Evolutionary conservation across 2,329 filamentous ascomycete genomes (phyloP).

Genomic region (Seiridium unicorne): DNA sequence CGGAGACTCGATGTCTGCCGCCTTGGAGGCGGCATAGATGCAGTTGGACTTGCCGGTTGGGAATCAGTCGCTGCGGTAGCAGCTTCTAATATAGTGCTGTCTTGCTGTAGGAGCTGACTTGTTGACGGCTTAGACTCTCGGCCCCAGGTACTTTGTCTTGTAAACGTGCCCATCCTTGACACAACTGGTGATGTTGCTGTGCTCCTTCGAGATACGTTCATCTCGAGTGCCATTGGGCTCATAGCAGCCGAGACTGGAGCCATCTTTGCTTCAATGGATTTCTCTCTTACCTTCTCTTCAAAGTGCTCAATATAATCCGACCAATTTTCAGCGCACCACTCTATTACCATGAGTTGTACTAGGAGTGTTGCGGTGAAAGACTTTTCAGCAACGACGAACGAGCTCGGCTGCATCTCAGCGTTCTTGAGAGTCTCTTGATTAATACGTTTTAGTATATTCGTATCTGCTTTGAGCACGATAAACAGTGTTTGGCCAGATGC

Average conservation of each 20-base stretch:
- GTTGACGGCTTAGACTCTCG: slow-evolving; percentile 4
- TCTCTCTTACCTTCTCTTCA: slow-evolving; percentile 8
- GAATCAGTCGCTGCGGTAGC: neutral
- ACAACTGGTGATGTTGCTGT: neutral
- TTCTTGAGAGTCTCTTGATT: slow-evolving; percentile 9
- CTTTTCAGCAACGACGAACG: neutral
- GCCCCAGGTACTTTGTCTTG: slow-evolving; percentile 2
- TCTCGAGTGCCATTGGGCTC: slow-evolving; percentile 7
- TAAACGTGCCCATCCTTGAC: neutral
- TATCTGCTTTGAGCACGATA: slow-evolving; percentile 19
- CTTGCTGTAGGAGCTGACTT: neutral
- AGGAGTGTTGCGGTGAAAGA: slow-evolving; percentile 15
- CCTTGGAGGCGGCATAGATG: neutral
- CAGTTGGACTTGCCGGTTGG: neutral
- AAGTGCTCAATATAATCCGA: slow-evolving; percentile 16
- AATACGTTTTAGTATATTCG: slow-evolving; percentile 14
- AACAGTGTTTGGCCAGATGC: slow-evolving; percentile 13
- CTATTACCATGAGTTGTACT: slow-evolving; percentile 15
- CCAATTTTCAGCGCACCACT: slow-evolving; percentile 20
- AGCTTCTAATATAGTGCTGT: neutral
- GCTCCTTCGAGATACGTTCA: slow-evolving; percentile 5
- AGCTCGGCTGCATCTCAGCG: neutral
- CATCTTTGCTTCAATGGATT: slow-evolving; percentile 10
- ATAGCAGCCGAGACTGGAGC: slow-evolving; percentile 12
- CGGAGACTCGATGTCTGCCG: neutral